Evolutionary conservation across 2,329 filamentous ascomycete genomes (phyloP).

Genomic region (Cordyceps cicadae): DNA sequence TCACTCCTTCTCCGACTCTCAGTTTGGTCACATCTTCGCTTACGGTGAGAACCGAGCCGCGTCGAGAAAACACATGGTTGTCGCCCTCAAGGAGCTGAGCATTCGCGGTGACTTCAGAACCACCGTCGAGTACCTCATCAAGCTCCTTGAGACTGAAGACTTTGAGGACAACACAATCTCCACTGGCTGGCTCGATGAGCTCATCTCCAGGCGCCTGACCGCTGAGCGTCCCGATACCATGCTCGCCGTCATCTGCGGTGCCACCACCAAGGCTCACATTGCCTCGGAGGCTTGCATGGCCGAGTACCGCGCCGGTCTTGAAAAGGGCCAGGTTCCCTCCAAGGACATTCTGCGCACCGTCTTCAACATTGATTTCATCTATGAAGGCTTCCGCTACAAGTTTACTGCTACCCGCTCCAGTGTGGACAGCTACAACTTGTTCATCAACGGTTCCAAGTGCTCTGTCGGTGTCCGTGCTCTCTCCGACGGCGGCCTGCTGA

Average conservation of each 20-base stretch:
- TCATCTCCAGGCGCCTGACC: slow-evolving; percentile 95
- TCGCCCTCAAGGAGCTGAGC: slow-evolving; percentile 95
- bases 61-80: slow-evolving; percentile 98
- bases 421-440: slow-evolving; percentile 88
- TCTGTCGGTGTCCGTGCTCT: slow-evolving; percentile 86
- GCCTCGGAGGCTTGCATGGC: slow-evolving; percentile 83
- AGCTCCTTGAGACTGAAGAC: slow-evolving; percentile 93
- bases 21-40: slow-evolving; percentile 98
- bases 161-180: slow-evolving; percentile 99
- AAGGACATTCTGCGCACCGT: slow-evolving; percentile 97
- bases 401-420: slow-evolving; percentile 94
- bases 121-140: slow-evolving; percentile 97
- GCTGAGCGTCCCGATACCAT: slow-evolving; percentile 91
- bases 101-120: slow-evolving; percentile 99
- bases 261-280: slow-evolving; percentile 88
- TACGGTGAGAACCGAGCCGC: slow-evolving; percentile 96
- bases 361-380: slow-evolving; percentile 97
- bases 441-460: slow-evolving; percentile 98
- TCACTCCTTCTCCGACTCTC: slow-evolving; percentile 97
- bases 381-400: slow-evolving; percentile 93
- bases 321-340: slow-evolving; percentile 94
- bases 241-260: slow-evolving; percentile 90
- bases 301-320: slow-evolving; percentile 80
- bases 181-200: slow-evolving; percentile 95
- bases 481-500: slow-evolving; percentile 85